Conservation (phyloP, 2,329 filamentous ascomycete species). For the Hypoxylon sp. region DNA sequence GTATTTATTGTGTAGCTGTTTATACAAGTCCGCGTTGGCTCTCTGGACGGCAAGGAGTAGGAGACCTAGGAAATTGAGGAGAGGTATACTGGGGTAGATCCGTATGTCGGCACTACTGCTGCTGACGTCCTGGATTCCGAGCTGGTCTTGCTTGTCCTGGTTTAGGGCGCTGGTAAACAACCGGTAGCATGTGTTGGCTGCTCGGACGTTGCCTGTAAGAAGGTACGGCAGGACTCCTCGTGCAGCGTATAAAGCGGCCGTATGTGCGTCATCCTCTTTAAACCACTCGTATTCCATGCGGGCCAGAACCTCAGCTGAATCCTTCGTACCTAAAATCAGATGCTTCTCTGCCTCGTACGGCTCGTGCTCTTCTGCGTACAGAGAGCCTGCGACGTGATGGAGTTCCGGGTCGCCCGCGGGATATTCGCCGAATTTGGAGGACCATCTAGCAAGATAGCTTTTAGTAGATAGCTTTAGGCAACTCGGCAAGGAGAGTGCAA, state of each 20-base stretch:
- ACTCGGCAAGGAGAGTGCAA: conserved; percentile 22
- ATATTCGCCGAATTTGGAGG: conserved; percentile 85
- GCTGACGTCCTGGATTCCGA: conserved; percentile 86
- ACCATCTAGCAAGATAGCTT: conserved; percentile 75
- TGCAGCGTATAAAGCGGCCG: conserved; percentile 86
- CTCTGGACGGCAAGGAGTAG: conserved; percentile 87
- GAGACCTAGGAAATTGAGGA: conserved; percentile 93
- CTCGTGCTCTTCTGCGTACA: conserved; percentile 95
- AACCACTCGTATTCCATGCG: conserved; percentile 96
- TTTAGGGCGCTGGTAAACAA: conserved; percentile 79
- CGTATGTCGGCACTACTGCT: conserved; percentile 80
- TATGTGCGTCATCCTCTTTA: conserved; percentile 87
- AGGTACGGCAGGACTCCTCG: conserved; percentile 93
- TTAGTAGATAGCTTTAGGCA: conserved; percentile 26
- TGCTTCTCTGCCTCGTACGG: conserved; percentile 95
- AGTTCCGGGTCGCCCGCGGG: conserved; percentile 94
- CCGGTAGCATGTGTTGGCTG: conserved; percentile 85
- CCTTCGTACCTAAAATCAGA: conserved; percentile 87
- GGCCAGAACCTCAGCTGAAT: conserved; percentile 85
- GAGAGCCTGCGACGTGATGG: conserved; percentile 88
- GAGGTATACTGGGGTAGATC: conserved; percentile 90
- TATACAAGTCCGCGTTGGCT: conserved; percentile 82
- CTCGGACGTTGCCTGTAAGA: conserved; percentile 89
- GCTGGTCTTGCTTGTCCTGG: conserved; percentile 65
- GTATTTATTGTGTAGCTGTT: conserved; percentile 87